These are phyloP conservation scores for Teratosphaeria viscida DNA, from an alignment of 2,329 filamentous ascomycete species.

Conservation along the genomic window DNA sequence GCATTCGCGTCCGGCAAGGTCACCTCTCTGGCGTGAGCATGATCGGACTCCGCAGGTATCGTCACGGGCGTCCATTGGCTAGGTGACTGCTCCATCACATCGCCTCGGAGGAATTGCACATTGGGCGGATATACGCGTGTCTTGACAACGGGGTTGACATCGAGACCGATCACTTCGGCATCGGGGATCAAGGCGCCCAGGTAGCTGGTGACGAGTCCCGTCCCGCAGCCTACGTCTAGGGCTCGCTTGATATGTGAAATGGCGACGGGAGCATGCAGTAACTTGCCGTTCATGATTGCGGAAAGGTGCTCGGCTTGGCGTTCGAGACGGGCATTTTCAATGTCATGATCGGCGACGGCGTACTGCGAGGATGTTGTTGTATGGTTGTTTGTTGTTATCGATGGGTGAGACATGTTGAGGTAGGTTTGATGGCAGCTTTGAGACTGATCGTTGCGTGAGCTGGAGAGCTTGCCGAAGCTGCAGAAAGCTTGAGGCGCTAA, in stretches of 20 bases:
- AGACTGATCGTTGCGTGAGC: not conserved
- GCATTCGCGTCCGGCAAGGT: not conserved
- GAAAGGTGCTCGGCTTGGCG: conserved; percentile 10
- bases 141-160: conserved; percentile 14
- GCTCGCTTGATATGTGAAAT: not conserved
- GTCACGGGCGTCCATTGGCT: not conserved
- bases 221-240: conserved; percentile 21
- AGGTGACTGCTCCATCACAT: conserved; percentile 3
- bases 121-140: conserved; percentile 4
- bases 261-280: conserved; percentile 12
- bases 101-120: conserved; percentile 9
- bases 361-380: not conserved
- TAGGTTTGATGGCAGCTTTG: not conserved
- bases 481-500: not conserved
- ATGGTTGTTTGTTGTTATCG: not conserved
- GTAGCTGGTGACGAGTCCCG: conserved; percentile 16
- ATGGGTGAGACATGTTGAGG: not conserved
- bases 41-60: not conserved
- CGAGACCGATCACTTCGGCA: conserved; percentile 24
- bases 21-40: not conserved
- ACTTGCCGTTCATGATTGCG: conserved; percentile 12
- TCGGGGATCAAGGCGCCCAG: conserved; percentile 8
- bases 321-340: conserved; percentile 12
- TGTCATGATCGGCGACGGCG: conserved; percentile 6
- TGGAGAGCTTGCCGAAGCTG: not conserved